Percentiles rank a stretch among this genome's conserved stretches.
phyloP scores from a whole-genome alignment of 352 stramenopile species.

The Pythium brassicae region DNA sequence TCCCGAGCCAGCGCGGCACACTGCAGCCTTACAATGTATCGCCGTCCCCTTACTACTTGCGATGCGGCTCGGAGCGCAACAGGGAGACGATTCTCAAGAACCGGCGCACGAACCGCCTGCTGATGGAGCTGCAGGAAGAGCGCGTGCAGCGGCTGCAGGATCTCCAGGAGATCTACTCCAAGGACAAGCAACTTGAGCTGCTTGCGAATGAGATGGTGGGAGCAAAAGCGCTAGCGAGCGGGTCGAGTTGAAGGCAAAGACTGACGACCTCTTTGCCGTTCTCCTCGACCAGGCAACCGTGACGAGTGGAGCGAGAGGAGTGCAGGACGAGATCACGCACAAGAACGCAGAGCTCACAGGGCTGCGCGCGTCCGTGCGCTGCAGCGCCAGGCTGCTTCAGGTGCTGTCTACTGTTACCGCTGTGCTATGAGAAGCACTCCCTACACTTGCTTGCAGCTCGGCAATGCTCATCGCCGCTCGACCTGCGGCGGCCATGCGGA shows the following conservation, averaged over 20 bases:
- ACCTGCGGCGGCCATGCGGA: neutral
- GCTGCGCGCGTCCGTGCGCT: slow-evolving; percentile 53
- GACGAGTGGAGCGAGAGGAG: slow-evolving; percentile 32
- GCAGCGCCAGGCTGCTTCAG: slow-evolving; percentile 70
- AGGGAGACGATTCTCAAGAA: slow-evolving; percentile 75
- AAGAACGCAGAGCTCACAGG: slow-evolving; percentile 68
- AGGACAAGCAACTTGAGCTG: slow-evolving; percentile 68
- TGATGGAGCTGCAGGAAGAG: slow-evolving; percentile 70
- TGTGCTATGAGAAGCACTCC: neutral
- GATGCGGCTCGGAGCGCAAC: neutral
- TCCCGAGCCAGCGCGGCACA: neutral
- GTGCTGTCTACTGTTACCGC: slow-evolving; percentile 12
- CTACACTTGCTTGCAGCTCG: neutral
- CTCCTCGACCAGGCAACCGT: slow-evolving; percentile 28
- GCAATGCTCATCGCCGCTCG: neutral
- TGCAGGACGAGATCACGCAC: slow-evolving; percentile 57
- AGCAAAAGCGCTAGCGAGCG: too few species aligned
- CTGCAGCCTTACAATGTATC: neutral
- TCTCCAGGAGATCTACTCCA: slow-evolving; percentile 76
- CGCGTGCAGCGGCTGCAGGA: slow-evolving; percentile 76
- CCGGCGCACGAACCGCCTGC: slow-evolving; percentile 53
- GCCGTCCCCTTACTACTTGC: neutral
- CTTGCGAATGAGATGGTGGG: slow-evolving; percentile 53
- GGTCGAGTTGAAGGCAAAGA: neutral
- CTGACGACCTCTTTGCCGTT: neutral